Evolutionary conservation across 202 grass and related monocot species (phyloP).

Genomic region (Digitaria exilis): DNA sequence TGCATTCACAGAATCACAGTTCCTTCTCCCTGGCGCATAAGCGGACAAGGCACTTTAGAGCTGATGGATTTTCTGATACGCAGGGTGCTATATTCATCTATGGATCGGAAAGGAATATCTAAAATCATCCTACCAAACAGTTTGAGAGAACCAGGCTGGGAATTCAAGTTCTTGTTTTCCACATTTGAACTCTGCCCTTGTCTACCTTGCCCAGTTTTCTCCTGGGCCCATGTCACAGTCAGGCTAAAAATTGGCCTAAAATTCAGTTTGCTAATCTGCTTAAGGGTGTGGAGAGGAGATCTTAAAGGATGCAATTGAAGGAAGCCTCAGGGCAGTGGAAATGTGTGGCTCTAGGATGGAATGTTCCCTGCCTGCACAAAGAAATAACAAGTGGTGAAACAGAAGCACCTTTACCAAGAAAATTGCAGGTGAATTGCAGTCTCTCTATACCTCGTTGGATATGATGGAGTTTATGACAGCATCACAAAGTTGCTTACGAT

Average conservation of each 20-base stretch:
- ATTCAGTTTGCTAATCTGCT: neutral
- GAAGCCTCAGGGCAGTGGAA: neutral
- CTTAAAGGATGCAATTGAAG: neutral
- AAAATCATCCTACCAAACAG: neutral
- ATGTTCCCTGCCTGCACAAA: neutral
- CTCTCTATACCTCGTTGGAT: slow-evolving; percentile 46
- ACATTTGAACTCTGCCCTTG: neutral
- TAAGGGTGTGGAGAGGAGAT: neutral
- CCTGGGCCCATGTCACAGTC: too few species aligned
- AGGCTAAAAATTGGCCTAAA: neutral
- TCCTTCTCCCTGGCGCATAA: too few species aligned
- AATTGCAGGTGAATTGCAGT: neutral
- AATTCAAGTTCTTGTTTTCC: neutral
- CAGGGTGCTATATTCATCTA: neutral
- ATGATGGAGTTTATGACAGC: slow-evolving; percentile 56
- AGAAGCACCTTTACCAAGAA: neutral
- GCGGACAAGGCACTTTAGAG: neutral
- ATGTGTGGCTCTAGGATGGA: neutral
- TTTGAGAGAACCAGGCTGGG: neutral
- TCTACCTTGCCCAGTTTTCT: neutral
- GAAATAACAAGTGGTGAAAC: neutral
- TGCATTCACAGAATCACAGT: too few species aligned
- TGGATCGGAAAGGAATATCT: neutral
- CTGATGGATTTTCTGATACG: neutral
- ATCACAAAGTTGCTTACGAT: slow-evolving; percentile 59